A percentile compares a stretch with the other conserved stretches of the same genome.
These are phyloP conservation scores for Diaporthe eres DNA, from an alignment of 2,329 filamentous ascomycete genomes.

Conservation along the genomic window DNA sequence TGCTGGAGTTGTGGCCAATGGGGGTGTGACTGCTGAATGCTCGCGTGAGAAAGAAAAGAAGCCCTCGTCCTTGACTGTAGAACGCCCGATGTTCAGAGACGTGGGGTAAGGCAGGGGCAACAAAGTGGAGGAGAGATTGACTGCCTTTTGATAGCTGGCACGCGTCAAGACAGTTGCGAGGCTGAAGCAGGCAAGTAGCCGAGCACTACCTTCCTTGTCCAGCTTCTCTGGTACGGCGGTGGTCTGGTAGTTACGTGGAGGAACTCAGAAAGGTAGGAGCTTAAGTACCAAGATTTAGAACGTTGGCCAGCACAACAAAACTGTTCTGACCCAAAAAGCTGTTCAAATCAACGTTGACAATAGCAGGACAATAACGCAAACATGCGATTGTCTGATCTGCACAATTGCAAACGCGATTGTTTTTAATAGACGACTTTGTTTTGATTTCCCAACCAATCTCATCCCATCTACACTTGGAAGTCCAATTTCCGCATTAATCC, in stretches of 20 bases:
- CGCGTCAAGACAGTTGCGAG: neutral
- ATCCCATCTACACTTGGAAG: neutral
- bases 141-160: neutral
- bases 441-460: neutral
- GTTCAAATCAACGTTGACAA: neutral
- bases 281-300: neutral
- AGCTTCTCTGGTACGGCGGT: too few species aligned
- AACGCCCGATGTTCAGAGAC: too few species aligned
- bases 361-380: neutral
- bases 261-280: neutral
- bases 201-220: slow-evolving; percentile 3
- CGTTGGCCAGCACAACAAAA: neutral
- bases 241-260: too few species aligned
- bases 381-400: too few species aligned
- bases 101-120: neutral
- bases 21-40: neutral
- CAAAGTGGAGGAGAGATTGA: neutral
- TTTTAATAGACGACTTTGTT: neutral
- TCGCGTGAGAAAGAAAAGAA: neutral
- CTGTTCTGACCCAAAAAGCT: neutral
- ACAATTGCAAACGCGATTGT: neutral
- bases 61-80: neutral
- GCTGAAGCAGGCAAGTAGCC: slow-evolving; percentile 13
- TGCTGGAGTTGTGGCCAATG: neutral
- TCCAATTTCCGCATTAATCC: neutral